phyloP scores from a whole-genome alignment of 768 basidiomycete species.

The Tricholoma saponaceum region DNA sequence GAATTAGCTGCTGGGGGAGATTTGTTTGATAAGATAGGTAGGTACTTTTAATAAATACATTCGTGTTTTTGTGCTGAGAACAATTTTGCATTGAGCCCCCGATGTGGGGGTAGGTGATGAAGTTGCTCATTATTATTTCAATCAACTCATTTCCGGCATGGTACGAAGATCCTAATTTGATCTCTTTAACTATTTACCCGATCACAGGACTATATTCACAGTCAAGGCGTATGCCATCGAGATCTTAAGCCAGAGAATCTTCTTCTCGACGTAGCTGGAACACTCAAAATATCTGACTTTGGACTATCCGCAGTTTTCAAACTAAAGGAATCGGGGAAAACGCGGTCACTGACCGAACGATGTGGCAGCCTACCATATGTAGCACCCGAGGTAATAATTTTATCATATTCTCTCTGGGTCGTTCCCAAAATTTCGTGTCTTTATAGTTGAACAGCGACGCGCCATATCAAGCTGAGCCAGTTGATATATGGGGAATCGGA shows the following conservation, averaged over 20 bases:
- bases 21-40: constrained; percentile 97
- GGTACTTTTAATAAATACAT: constrained; percentile 17
- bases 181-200: background rate
- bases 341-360: constrained; percentile 68
- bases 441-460: constrained; percentile 57
- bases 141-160: constrained; percentile 80
- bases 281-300: constrained; percentile 93
- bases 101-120: constrained; percentile 86
- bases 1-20: constrained; percentile 94
- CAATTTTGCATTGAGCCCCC: constrained; percentile 52
- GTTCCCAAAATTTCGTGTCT: background rate
- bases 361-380: constrained; percentile 95
- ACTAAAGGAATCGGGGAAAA: constrained; percentile 77
- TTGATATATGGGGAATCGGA: constrained; percentile 95
- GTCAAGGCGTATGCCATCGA: constrained; percentile 89
- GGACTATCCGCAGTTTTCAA: constrained; percentile 89
- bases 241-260: constrained; percentile 98
- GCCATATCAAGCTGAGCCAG: constrained; percentile 85
- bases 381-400: constrained; percentile 77
- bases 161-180: constrained; percentile 34
- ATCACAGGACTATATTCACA: constrained; percentile 75
- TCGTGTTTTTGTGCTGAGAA: background rate
- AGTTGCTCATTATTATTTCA: constrained; percentile 87
- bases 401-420: background rate
- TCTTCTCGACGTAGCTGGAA: constrained; percentile 77